Conservation (phyloP, 345 rosid species). For the Brassica nigra region DNA sequence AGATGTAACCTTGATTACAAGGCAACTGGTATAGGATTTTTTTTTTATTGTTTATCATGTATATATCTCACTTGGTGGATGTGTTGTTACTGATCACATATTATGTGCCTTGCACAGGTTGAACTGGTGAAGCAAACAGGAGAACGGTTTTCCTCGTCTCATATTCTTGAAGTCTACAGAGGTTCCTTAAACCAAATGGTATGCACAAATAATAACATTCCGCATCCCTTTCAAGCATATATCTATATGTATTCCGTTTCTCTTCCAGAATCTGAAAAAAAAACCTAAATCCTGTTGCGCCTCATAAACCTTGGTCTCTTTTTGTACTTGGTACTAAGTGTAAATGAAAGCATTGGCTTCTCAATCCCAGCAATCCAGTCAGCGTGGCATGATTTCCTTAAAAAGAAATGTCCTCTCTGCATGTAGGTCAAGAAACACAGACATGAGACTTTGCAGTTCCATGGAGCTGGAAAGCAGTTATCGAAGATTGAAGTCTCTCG, state of each 20-base stretch:
- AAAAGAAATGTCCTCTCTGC: constrained; percentile 24
- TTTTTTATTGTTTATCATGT: not conserved
- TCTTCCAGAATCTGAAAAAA: constrained; percentile 15
- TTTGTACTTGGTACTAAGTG: not conserved
- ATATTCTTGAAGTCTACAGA: constrained; percentile 89
- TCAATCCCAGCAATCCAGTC: constrained; percentile 1
- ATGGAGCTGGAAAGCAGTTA: constrained; percentile 92
- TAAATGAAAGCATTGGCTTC: constrained; percentile 3
- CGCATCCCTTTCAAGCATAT: not conserved
- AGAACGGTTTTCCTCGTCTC: constrained; percentile 84
- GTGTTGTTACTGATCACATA: constrained; percentile 6
- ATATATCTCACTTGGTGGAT: constrained; percentile 19
- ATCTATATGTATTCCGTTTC: constrained; percentile 10
- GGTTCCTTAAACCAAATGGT: constrained; percentile 90
- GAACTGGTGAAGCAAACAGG: constrained; percentile 80
- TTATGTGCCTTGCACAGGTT: constrained; percentile 52
- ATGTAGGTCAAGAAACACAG: constrained; percentile 84
- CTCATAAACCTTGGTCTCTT: constrained; percentile 1
- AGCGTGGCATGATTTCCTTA: too few relatives aligned
- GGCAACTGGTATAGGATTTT: constrained; percentile 67
- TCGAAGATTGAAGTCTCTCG: constrained; percentile 87
- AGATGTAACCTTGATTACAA: constrained; percentile 82
- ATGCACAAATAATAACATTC: constrained; percentile 36
- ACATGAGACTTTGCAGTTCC: constrained; percentile 76
- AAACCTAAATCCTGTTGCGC: not conserved